phyloP scores from a whole-genome alignment of 139 green algal genomes.

The Ettlia oleoabundans region DNA sequence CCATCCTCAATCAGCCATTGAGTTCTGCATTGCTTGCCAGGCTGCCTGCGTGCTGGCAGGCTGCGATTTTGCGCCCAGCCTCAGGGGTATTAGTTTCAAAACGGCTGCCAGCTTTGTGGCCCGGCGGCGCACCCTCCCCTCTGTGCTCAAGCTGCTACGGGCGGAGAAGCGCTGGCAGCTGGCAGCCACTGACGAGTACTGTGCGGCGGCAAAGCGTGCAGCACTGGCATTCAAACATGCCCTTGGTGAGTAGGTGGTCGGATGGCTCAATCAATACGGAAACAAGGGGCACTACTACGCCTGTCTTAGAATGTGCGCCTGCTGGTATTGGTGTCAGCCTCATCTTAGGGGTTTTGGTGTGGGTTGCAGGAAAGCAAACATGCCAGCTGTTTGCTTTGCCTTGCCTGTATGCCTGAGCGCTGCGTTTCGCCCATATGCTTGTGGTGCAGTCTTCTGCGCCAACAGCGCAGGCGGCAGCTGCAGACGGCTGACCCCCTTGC shows the following conservation, averaged over 20 bases:
- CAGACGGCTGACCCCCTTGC: conserved; percentile 14
- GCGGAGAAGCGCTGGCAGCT: conserved; percentile 19
- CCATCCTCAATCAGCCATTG: neutral
- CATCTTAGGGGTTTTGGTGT: no score
- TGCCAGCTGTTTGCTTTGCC: no score
- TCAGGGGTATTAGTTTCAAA: conserved; percentile 40
- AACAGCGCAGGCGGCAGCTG: neutral
- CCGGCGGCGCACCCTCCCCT: neutral
- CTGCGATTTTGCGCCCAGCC: conserved; percentile 37
- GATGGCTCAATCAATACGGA: no score
- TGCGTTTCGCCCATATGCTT: neutral
- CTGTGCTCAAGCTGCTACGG: neutral
- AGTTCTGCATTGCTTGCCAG: neutral
- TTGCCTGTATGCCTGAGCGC: neutral
- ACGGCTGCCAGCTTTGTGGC: conserved; percentile 33
- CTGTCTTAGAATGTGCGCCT: no score
- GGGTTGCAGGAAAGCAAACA: no score
- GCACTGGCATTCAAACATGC: neutral
- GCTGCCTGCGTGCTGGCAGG: conserved; percentile 46
- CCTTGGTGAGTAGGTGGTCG: conserved; percentile 17
- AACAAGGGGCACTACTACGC: no score
- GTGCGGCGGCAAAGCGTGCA: neutral
- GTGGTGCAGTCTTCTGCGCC: conserved; percentile 19
- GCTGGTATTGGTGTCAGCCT: no score
- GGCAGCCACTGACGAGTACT: neutral